Conservation (phyloP, 345 rosid species). For the Lumnitzera racemosa region DNA sequence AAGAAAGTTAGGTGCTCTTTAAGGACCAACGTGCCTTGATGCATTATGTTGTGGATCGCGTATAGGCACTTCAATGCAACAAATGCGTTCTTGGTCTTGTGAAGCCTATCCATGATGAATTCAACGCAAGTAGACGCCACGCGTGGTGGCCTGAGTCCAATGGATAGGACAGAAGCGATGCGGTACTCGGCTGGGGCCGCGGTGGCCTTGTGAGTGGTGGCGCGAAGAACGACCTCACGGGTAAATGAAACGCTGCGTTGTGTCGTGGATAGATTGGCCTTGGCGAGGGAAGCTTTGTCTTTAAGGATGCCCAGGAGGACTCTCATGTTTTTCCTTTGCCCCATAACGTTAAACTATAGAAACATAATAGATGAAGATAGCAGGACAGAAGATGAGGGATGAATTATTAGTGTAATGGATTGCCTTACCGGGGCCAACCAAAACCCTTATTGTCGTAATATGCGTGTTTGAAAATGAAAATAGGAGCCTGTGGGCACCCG, state of each 20-base stretch:
- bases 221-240: constrained; percentile 30
- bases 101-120: constrained; percentile 37
- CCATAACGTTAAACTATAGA: constrained; percentile 19
- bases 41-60: constrained; percentile 28
- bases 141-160: constrained; percentile 18
- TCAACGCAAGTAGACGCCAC: constrained; percentile 31
- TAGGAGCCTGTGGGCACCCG: too few relatives aligned
- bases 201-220: constrained; percentile 33
- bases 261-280: constrained; percentile 29
- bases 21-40: constrained; percentile 31
- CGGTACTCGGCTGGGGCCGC: constrained; percentile 27
- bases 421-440: too few relatives aligned
- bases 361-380: neutral
- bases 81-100: constrained; percentile 22
- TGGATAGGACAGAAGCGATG: constrained; percentile 26
- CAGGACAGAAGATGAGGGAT: neutral
- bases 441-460: too few relatives aligned
- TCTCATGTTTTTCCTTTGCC: constrained; percentile 23
- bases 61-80: constrained; percentile 58
- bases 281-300: constrained; percentile 32
- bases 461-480: too few relatives aligned
- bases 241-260: constrained; percentile 19
- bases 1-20: constrained; percentile 35
- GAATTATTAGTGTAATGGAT: too few relatives aligned
- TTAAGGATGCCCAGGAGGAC: constrained; percentile 27